Conservation (phyloP, 352 stramenopile species). For the Discostella stelligera region DNA sequence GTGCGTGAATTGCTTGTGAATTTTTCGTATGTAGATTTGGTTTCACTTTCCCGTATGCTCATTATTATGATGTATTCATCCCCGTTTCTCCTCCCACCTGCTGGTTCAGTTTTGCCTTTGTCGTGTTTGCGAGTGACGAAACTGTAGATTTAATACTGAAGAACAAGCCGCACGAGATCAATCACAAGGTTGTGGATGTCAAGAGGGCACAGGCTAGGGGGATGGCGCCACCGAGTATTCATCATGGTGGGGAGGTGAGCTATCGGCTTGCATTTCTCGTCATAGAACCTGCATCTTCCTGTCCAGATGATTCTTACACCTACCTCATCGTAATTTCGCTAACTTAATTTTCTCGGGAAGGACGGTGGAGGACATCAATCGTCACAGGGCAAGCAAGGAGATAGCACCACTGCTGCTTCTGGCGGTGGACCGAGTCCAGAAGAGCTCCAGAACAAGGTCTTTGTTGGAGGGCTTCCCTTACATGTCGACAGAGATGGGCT, state of each 20-base stretch:
- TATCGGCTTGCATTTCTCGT: not conserved
- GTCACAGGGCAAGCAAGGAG: constrained; percentile 16
- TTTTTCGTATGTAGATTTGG: no score
- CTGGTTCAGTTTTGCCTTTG: constrained; percentile 71
- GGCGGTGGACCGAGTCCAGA: constrained; percentile 54
- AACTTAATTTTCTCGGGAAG: constrained; percentile 2
- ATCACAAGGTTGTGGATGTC: constrained; percentile 82
- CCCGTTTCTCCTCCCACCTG: no score
- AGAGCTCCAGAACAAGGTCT: constrained; percentile 80
- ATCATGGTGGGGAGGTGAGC: constrained; percentile 38
- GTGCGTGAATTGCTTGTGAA: no score
- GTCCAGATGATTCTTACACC: not conserved
- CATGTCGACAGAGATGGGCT: constrained; percentile 76
- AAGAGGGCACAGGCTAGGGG: constrained; percentile 79
- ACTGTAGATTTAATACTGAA: constrained; percentile 81
- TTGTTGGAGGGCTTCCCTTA: constrained; percentile 76
- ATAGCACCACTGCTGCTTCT: not conserved
- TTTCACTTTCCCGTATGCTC: no score
- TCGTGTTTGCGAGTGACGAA: constrained; percentile 71
- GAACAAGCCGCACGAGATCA: constrained; percentile 75
- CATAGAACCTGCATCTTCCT: not conserved
- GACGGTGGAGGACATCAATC: constrained; percentile 8
- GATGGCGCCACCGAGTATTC: constrained; percentile 72
- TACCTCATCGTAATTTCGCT: not conserved
- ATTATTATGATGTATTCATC: no score